Conservation (phyloP, 2,329 filamentous ascomycete genomes). For the Kalmusia sp. region DNA sequence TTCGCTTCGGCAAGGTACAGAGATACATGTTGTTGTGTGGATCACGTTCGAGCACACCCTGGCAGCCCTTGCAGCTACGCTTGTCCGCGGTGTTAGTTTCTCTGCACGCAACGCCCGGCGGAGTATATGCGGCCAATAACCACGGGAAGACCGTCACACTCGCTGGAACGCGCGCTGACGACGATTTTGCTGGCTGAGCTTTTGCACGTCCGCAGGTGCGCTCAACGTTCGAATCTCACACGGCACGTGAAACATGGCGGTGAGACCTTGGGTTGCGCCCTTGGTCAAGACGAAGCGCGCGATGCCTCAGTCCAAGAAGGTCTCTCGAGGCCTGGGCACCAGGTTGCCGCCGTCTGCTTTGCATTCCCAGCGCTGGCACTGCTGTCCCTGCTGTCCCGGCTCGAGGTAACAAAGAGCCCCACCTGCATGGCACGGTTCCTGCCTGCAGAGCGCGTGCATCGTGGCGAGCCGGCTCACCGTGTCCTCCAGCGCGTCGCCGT, state of each 20-base stretch:
- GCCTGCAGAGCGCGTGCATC: neutral
- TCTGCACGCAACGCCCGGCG: slow-evolving; percentile 27
- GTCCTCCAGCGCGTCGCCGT: neutral
- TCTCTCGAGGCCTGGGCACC: neutral
- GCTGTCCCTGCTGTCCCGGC: slow-evolving; percentile 3
- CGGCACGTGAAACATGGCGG: slow-evolving; percentile 41
- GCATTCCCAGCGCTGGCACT: neutral
- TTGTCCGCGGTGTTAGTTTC: slow-evolving; percentile 34
- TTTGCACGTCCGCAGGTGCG: slow-evolving; percentile 20
- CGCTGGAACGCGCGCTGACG: slow-evolving; percentile 26
- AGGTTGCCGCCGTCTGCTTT: neutral
- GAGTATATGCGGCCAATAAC: slow-evolving; percentile 32
- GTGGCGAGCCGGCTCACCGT: neutral
- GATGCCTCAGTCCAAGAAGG: slow-evolving; percentile 17
- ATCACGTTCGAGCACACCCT: slow-evolving; percentile 35
- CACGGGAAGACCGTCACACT: slow-evolving; percentile 23
- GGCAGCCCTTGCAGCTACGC: slow-evolving; percentile 45
- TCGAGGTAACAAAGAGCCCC: neutral
- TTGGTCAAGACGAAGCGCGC: slow-evolving; percentile 19
- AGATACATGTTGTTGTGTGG: slow-evolving; percentile 39
- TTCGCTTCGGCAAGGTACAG: slow-evolving; percentile 51
- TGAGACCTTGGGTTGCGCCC: slow-evolving; percentile 19
- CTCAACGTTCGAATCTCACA: slow-evolving; percentile 16
- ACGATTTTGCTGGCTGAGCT: slow-evolving; percentile 17
- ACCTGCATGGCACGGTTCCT: slow-evolving; percentile 10